Percentiles rank a stretch among this genome's conserved stretches.
Conservation (phyloP, 2,329 filamentous ascomycete genomes). For the Gnomoniopsis sp. region DNA sequence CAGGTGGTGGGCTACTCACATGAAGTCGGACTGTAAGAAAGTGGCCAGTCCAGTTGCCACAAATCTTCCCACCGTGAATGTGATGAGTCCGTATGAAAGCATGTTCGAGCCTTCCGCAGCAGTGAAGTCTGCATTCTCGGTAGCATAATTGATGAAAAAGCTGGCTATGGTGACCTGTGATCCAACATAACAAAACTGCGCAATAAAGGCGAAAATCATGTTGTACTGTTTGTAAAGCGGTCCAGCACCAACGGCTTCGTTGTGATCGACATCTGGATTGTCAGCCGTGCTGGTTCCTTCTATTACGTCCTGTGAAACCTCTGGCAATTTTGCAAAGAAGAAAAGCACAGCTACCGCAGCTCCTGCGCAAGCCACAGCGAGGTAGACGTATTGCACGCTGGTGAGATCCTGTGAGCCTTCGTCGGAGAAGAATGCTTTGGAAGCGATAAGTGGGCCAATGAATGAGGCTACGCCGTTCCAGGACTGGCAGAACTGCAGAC, state of each 20-base stretch:
- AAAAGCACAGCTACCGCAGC: not conserved
- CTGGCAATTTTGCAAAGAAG: not conserved
- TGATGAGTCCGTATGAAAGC: not conserved
- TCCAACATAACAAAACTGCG: not conserved
- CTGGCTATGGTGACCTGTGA: not conserved
- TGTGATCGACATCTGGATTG: not conserved
- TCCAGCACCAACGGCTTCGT: not conserved
- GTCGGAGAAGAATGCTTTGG: not conserved
- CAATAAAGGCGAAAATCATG: not conserved
- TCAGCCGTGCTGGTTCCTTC: not conserved
- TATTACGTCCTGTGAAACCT: constrained; percentile 4
- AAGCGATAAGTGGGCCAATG: not conserved
- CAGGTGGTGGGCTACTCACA: no score
- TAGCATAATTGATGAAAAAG: not conserved
- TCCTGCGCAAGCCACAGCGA: not conserved
- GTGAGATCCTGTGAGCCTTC: not conserved
- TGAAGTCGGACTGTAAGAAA: not conserved
- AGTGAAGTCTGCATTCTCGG: not conserved
- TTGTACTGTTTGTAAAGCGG: not conserved
- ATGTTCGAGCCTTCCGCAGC: not conserved
- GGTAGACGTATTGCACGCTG: not conserved
- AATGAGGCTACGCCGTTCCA: not conserved
- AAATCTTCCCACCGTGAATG: not conserved
- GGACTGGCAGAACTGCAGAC: not conserved
- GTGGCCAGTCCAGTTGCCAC: not conserved